Conservation (phyloP, 2,329 filamentous ascomycete genomes). For the Fusarium sp. region DNA sequence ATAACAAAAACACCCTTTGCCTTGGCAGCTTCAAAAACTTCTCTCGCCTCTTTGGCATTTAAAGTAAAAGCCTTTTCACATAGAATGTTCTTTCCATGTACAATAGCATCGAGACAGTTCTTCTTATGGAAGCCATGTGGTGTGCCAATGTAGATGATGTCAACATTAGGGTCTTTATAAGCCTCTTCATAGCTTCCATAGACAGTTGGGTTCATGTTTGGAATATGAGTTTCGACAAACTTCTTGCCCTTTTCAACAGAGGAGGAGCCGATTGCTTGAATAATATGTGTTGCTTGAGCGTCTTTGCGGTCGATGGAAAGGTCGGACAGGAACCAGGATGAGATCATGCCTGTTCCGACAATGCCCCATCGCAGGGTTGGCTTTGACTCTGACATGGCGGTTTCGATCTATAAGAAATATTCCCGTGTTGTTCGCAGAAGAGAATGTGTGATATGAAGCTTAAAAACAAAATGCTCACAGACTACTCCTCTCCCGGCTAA, state of each 20-base stretch:
- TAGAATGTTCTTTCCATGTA: constrained; percentile 56
- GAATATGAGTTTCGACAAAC: constrained; percentile 14
- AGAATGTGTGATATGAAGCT: too few relatives aligned
- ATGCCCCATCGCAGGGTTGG: constrained; percentile 52
- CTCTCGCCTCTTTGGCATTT: constrained; percentile 53
- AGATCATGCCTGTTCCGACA: constrained; percentile 57
- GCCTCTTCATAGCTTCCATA: constrained; percentile 55
- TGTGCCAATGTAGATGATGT: constrained; percentile 59
- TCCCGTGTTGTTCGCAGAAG: too few relatives aligned
- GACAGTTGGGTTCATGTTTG: constrained; percentile 43
- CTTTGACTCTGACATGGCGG: constrained; percentile 21
- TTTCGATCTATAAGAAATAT: too few relatives aligned
- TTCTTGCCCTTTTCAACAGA: constrained; percentile 50
- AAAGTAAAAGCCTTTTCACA: constrained; percentile 60
- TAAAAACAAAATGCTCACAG: too few relatives aligned
- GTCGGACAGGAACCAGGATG: constrained; percentile 58
- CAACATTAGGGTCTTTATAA: constrained; percentile 55
- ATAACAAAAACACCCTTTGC: constrained; percentile 56
- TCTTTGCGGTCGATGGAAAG: constrained; percentile 51
- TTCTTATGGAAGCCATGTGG: constrained; percentile 58
- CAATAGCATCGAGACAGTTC: constrained; percentile 57
- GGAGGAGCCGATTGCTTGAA: constrained; percentile 57
- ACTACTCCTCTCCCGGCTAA: not conserved
- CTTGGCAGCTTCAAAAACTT: constrained; percentile 54
- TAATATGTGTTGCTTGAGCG: constrained; percentile 53